A percentile compares a stretch with the other conserved stretches of the same genome.
Evolutionary conservation across 441 rosid species (phyloP).

Genomic region (Mallotus repandus): DNA sequence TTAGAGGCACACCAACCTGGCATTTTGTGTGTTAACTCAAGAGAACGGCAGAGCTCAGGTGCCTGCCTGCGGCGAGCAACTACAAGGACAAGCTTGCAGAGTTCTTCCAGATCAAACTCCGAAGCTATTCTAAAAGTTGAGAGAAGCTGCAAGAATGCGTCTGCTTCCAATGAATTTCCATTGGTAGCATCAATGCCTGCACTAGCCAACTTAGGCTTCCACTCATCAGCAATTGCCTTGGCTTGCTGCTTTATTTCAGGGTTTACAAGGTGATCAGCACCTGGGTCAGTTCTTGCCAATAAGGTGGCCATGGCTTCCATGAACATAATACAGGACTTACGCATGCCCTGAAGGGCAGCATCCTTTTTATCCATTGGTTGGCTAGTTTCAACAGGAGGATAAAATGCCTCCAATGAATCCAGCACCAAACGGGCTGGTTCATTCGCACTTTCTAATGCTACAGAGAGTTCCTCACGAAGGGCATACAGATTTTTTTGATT

Average conservation of each 20-base stretch:
- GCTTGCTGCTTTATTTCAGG: slow-evolving; percentile 71
- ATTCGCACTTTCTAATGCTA: slow-evolving; percentile 67
- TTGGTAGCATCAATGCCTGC: slow-evolving; percentile 72
- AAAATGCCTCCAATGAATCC: slow-evolving; percentile 76
- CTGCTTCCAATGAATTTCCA: slow-evolving; percentile 95
- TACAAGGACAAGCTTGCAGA: slow-evolving; percentile 72
- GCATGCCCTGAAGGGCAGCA: slow-evolving; percentile 74
- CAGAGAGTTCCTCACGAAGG: slow-evolving; percentile 72
- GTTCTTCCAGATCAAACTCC: slow-evolving; percentile 65
- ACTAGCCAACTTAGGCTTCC: slow-evolving; percentile 78
- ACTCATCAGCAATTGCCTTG: slow-evolving; percentile 72
- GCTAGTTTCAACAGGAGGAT: slow-evolving; percentile 49
- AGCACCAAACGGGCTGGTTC: slow-evolving; percentile 75
- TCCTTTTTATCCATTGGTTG: slow-evolving; percentile 72
- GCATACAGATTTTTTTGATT: slow-evolving; percentile 79
- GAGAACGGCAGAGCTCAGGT: slow-evolving; percentile 80
- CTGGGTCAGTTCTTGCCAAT: slow-evolving; percentile 49
- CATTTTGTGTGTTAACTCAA: slow-evolving; percentile 77
- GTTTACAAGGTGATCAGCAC: slow-evolving; percentile 55
- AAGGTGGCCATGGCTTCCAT: slow-evolving; percentile 82
- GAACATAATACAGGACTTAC: slow-evolving; percentile 81
- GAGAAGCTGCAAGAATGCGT: slow-evolving; percentile 86
- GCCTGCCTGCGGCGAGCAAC: slow-evolving; percentile 90
- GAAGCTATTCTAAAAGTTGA: slow-evolving; percentile 81
- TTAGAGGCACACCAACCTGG: slow-evolving; percentile 64